Conservation (phyloP, 2,329 filamentous ascomycete species). For the Clarireedia homoeocarpa region DNA sequence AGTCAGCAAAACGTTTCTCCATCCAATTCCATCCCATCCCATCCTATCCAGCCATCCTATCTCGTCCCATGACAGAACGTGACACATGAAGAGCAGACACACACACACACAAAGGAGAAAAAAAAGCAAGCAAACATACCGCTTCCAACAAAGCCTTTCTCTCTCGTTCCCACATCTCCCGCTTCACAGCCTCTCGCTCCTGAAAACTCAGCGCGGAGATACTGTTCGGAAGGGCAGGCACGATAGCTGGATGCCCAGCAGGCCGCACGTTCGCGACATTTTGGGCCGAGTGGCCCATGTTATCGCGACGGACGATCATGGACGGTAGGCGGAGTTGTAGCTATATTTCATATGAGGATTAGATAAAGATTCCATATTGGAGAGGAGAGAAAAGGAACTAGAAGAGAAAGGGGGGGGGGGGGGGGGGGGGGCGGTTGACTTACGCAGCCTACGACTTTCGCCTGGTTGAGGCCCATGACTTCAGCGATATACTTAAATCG, state of each 20-base stretch:
- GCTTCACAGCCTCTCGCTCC: conserved; percentile 41
- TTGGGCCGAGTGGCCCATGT: conserved; percentile 17
- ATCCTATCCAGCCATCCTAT: too few relatives aligned
- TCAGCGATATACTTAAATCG: conserved; percentile 47
- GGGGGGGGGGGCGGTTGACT: conserved; percentile 15
- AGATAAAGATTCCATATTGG: neutral
- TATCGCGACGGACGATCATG: conserved; percentile 44
- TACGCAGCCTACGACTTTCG: conserved; percentile 47
- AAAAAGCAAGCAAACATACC: neutral
- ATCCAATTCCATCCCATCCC: too few relatives aligned
- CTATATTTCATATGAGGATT: conserved; percentile 27
- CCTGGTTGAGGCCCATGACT: conserved; percentile 50
- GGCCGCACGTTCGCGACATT: neutral
- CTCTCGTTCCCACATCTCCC: conserved; percentile 37
- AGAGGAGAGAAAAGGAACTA: neutral
- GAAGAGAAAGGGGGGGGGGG: neutral
- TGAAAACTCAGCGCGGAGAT: conserved; percentile 30
- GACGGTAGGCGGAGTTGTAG: conserved; percentile 52
- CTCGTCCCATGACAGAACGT: too few relatives aligned
- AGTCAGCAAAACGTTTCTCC: too few relatives aligned
- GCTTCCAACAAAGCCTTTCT: conserved; percentile 32
- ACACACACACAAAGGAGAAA: too few relatives aligned
- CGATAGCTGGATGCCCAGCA: neutral
- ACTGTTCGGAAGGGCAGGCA: neutral
- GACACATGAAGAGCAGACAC: too few relatives aligned